Conservation (phyloP, 2,329 filamentous ascomycete genomes). For the Aureobasidium leucospermi region DNA sequence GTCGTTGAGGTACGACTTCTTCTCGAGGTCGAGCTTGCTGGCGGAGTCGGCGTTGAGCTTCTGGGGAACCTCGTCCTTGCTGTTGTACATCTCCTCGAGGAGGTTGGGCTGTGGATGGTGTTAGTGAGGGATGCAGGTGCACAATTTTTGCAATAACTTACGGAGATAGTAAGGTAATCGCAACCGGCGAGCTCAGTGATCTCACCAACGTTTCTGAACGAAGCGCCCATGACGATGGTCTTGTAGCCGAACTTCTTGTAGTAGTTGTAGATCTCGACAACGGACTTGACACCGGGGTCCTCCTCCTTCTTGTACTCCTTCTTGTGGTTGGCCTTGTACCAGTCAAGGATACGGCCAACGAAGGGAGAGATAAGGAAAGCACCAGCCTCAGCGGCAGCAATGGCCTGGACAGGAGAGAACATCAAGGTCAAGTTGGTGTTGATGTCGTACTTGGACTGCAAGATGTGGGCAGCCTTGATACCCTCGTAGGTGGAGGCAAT, state of each 20-base stretch:
- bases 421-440: slow-evolving; percentile 99
- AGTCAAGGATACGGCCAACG: slow-evolving; percentile 97
- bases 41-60: slow-evolving; percentile 76
- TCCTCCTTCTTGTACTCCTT: slow-evolving; percentile 84
- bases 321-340: slow-evolving; percentile 95
- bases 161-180: slow-evolving; percentile 97
- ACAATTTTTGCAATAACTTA: slow-evolving; percentile 41
- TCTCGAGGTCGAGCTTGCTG: slow-evolving; percentile 64
- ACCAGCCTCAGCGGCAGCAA: slow-evolving; percentile 87
- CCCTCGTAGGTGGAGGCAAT: slow-evolving; percentile 98
- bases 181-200: slow-evolving; percentile 97
- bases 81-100: slow-evolving; percentile 90
- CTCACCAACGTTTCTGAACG: slow-evolving; percentile 92
- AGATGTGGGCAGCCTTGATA: slow-evolving; percentile 95
- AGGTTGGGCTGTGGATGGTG: slow-evolving; percentile 62
- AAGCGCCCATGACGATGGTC: slow-evolving; percentile 99
- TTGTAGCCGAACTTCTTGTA: slow-evolving; percentile 99
- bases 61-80: slow-evolving; percentile 71
- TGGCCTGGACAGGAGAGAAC: slow-evolving; percentile 93
- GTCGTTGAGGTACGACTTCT: slow-evolving; percentile 84
- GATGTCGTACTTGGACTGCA: slow-evolving; percentile 90
- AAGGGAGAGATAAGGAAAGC: slow-evolving; percentile 99
- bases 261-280: slow-evolving; percentile 97
- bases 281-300: slow-evolving; percentile 93
- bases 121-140: slow-evolving; percentile 16